Evolutionary conservation across 225 moss, liverwort and hornwort species (phyloP).

Genomic region (Neckera pumila): DNA sequence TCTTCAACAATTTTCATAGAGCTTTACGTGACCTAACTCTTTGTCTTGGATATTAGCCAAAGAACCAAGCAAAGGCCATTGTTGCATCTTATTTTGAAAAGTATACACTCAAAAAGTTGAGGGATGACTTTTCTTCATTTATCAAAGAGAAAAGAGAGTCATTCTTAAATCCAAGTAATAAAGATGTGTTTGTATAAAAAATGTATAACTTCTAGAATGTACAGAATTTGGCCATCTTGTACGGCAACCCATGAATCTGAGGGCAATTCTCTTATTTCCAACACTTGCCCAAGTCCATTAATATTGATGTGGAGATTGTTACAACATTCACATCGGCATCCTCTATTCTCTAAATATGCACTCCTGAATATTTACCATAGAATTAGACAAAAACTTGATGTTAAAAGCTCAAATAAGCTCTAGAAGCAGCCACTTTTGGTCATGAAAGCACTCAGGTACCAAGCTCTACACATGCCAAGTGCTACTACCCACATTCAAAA

Average conservation of each 20-base stretch:
- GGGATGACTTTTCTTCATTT: too few species aligned
- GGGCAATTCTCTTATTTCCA: background rate
- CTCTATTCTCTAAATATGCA: slow-evolving; percentile 19
- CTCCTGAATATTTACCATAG: background rate
- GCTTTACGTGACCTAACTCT: too few species aligned
- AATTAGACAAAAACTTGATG: background rate
- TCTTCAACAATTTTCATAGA: too few species aligned
- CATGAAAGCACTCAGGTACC: background rate
- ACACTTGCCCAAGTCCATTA: slow-evolving; percentile 2
- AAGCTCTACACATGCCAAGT: background rate
- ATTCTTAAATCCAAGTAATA: too few species aligned
- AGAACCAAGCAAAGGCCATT: too few species aligned
- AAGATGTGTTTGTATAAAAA: too few species aligned
- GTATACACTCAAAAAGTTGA: too few species aligned
- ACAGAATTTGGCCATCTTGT: slow-evolving; percentile 12
- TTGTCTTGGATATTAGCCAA: too few species aligned
- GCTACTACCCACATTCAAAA: background rate
- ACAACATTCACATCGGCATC: slow-evolving; percentile 19
- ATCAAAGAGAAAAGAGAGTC: too few species aligned
- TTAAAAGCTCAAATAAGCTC: background rate
- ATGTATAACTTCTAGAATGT: background rate
- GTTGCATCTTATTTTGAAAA: too few species aligned
- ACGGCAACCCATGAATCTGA: slow-evolving; percentile 15
- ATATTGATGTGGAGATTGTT: slow-evolving; percentile 5
- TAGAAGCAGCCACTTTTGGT: background rate